phyloP scores from a whole-genome alignment of 345 rosid species.

The Kernera saxatilis region DNA sequence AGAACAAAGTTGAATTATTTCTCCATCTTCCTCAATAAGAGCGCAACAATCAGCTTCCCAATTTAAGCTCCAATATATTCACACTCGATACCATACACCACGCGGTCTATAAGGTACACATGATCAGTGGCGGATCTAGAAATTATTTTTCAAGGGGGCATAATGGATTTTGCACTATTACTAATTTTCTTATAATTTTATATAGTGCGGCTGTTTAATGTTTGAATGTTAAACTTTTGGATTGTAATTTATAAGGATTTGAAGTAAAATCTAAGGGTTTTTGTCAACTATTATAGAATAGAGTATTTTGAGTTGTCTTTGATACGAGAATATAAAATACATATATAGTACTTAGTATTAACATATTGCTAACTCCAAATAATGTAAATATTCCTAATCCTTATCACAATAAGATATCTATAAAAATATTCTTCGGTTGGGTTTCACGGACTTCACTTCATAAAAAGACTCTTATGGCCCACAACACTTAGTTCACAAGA shows the following conservation, averaged over 20 bases:
- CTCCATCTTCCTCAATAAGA: conserved; percentile 79
- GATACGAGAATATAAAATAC: too few relatives aligned
- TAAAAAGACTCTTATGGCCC: not conserved
- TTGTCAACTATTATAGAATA: too few relatives aligned
- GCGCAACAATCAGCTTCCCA: conserved; percentile 52
- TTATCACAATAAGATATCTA: too few relatives aligned
- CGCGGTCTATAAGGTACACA: conserved; percentile 63
- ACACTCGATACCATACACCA: conserved; percentile 65
- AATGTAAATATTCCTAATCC: too few relatives aligned
- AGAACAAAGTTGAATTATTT: conserved; percentile 73
- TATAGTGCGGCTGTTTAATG: not conserved
- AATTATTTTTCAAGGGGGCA: too few relatives aligned
- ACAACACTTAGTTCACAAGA: too few relatives aligned
- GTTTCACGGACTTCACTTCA: not conserved
- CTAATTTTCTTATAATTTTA: too few relatives aligned
- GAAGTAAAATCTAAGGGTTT: not conserved
- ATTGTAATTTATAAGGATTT: not conserved
- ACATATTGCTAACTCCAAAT: too few relatives aligned
- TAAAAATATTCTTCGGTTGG: not conserved
- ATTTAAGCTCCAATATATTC: conserved; percentile 52
- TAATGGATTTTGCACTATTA: too few relatives aligned
- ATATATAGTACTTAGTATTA: too few relatives aligned
- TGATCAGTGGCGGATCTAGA: too few relatives aligned
- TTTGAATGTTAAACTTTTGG: not conserved
- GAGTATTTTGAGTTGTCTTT: too few relatives aligned